Conservation (phyloP, 2,329 filamentous ascomycete genomes). For the Dactylellina haptotyla region DNA sequence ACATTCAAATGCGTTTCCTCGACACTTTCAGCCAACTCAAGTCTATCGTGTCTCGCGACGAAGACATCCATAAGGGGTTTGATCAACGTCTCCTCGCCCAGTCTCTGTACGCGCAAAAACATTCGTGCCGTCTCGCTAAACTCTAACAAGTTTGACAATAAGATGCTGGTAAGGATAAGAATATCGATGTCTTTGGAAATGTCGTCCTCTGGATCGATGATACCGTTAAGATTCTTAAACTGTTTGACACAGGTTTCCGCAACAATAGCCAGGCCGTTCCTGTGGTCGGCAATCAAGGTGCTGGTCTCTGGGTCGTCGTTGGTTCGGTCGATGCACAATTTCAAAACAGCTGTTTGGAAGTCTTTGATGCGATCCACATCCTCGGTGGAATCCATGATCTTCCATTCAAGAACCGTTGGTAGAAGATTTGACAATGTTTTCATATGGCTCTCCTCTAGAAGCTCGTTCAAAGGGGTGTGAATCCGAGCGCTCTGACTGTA, state of each 20-base stretch:
- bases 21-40: slow-evolving; percentile 60
- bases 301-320: slow-evolving; percentile 35
- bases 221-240: slow-evolving; percentile 13
- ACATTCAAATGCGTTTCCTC: slow-evolving; percentile 70
- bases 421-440: slow-evolving; percentile 57
- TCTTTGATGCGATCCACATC: slow-evolving; percentile 35
- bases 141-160: slow-evolving; percentile 41
- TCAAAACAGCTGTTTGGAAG: slow-evolving; percentile 37
- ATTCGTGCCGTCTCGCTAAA: slow-evolving; percentile 41
- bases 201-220: slow-evolving; percentile 8
- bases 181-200: slow-evolving; percentile 34
- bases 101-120: slow-evolving; percentile 21
- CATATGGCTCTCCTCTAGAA: slow-evolving; percentile 57
- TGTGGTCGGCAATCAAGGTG: slow-evolving; percentile 35
- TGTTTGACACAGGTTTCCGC: slow-evolving; percentile 28
- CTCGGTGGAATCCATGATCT: slow-evolving; percentile 12
- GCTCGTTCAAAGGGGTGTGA: slow-evolving; percentile 56
- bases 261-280: slow-evolving; percentile 27
- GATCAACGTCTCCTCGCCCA: slow-evolving; percentile 13
- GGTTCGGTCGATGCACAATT: slow-evolving; percentile 45
- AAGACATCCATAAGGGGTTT: slow-evolving; percentile 34
- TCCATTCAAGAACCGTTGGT: slow-evolving; percentile 41
- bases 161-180: slow-evolving; percentile 26
- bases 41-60: slow-evolving; percentile 30
- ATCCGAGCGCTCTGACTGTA: slow-evolving; percentile 39